phyloP scores from a whole-genome alignment of 2,329 filamentous ascomycete species.

The Ophiostoma sp. region DNA sequence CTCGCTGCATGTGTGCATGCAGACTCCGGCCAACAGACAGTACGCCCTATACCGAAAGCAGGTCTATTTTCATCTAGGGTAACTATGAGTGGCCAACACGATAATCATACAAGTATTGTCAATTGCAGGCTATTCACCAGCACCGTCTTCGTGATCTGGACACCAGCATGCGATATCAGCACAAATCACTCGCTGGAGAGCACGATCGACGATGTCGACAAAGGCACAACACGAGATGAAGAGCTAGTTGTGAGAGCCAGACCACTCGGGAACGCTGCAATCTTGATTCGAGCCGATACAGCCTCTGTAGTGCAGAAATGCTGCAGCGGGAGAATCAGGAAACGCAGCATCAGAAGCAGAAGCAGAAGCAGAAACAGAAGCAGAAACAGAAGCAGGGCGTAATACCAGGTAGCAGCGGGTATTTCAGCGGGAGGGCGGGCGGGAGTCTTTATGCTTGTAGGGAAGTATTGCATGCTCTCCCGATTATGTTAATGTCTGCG shows the following conservation, averaged over 20 bases:
- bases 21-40: not conserved
- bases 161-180: not conserved
- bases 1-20: not conserved
- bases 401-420: not conserved
- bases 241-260: not conserved
- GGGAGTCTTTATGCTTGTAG: not conserved
- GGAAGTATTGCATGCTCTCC: not conserved
- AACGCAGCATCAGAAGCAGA: no score
- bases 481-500: no score
- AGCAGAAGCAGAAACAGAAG: not conserved
- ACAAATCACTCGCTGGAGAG: not conserved
- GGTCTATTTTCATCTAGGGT: not conserved
- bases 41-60: not conserved
- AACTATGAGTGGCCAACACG: not conserved
- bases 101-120: not conserved
- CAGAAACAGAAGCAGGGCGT: not conserved
- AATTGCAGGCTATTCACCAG: not conserved
- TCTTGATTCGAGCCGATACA: not conserved
- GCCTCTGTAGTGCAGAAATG: not conserved
- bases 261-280: not conserved
- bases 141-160: not conserved
- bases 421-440: constrained; percentile 2
- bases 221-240: not conserved
- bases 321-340: not conserved
- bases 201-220: not conserved